Evolutionary conservation across 2,329 filamentous ascomycete genomes (phyloP), one percentile per base, ranked within the genome.

Genomic region (Emergomyces africanus): DNA sequence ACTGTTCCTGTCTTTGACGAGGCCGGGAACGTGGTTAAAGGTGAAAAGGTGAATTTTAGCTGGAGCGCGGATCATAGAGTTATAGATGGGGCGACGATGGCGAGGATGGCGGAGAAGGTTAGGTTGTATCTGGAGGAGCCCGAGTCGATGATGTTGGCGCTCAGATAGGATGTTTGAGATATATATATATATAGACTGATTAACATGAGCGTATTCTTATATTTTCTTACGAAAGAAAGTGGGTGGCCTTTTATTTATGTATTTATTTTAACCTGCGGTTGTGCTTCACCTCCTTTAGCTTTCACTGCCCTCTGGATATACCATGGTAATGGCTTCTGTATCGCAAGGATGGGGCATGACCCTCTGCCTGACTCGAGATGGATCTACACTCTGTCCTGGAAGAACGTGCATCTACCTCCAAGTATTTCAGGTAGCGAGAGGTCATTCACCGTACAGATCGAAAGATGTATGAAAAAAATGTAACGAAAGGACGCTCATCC

Each of bases 11-110:
- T 89, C 2, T 97, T 97, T 72, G 75, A 78, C 60, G 74, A 76
- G 1, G 69, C 73, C 1, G 71, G 64, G 72, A 81, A 72, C 70
- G 77, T 97, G 14, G 80, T 91, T 14, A 84, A 83, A 74, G 88
- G 84, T 71, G 86, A 95, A 68, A 81, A 95, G 62, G 86, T 87
- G 70, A 90, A 95, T 69, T 90, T 97, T 66, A 97, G 91, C 74
- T 97, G 92, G 92, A 92, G 89, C 71, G 92, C 92, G 5, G 91
- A 97, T 73, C 94, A 99, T 74, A 80, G 94, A 23, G 88, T 97
- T 58, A 85, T 97, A 53, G 94, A 99, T 74, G 94, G 94, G 1
- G 92, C 92, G 53, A 96, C 91, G 61, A 90, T 96, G 82, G 94
- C 94, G 23, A 82, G 91, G 65, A 92, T 92, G 71, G 90, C 90